Evolutionary conservation across 331 rosid species (phyloP).

Genomic region (Malus hybrid): DNA sequence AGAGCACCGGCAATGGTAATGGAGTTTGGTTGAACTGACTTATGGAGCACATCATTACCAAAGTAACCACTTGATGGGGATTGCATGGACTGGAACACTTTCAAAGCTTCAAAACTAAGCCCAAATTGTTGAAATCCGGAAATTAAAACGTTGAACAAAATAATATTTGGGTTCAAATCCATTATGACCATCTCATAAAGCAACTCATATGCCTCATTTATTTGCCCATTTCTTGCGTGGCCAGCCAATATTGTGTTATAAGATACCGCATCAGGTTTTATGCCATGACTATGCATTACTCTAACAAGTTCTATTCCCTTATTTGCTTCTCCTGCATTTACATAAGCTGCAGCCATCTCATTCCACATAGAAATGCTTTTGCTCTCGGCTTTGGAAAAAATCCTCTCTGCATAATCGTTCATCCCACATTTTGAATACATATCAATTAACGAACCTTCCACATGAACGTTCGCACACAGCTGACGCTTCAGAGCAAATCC

Average conservation of each 20-base stretch:
- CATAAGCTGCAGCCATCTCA: slow-evolving; percentile 35
- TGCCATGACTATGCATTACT: slow-evolving; percentile 22
- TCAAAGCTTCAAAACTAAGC: slow-evolving; percentile 37
- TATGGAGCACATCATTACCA: background rate
- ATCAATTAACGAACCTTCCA: slow-evolving; percentile 40
- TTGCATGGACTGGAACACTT: slow-evolving; percentile 27
- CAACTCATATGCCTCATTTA: slow-evolving; percentile 29
- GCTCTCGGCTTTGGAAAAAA: slow-evolving; percentile 17
- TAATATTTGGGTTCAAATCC: slow-evolving; percentile 23
- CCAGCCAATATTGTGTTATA: slow-evolving; percentile 36
- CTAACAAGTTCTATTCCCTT: slow-evolving; percentile 30
- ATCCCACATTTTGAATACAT: slow-evolving; percentile 40
- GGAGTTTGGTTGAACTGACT: slow-evolving; percentile 20
- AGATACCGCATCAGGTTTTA: slow-evolving; percentile 36
- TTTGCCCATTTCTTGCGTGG: slow-evolving; percentile 34
- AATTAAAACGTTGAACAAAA: slow-evolving; percentile 29
- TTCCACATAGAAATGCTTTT: slow-evolving; percentile 37
- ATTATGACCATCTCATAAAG: slow-evolving; percentile 29
- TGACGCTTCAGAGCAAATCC: slow-evolving; percentile 29
- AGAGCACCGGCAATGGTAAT: slow-evolving; percentile 30
- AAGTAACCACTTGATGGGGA: slow-evolving; percentile 13
- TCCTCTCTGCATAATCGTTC: slow-evolving; percentile 20
- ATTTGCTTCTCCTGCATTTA: slow-evolving; percentile 20
- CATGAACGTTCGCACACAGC: slow-evolving; percentile 27
- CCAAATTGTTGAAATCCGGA: slow-evolving; percentile 49